phyloP scores from a whole-genome alignment of 1,139 yeast species.

The Kurtzmaniella quercitrusa region DNA sequence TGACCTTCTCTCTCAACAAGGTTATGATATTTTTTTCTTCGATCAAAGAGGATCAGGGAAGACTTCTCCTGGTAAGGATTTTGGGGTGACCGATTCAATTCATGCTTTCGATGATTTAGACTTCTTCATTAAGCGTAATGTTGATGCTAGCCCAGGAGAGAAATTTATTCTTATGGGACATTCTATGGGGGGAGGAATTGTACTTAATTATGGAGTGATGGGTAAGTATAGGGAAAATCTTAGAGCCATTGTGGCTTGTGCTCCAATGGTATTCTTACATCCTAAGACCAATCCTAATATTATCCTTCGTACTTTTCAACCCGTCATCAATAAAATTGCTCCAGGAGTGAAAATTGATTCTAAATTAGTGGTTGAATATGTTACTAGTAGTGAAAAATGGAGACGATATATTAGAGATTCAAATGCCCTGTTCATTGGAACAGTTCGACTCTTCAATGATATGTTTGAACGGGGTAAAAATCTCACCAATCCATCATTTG shows the following conservation, averaged over 20 bases:
- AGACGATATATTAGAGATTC: conserved; percentile 35
- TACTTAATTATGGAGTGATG: conserved; percentile 64
- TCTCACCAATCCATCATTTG: conserved; percentile 40
- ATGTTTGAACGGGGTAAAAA: conserved; percentile 61
- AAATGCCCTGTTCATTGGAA: conserved; percentile 40
- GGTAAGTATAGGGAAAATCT: conserved; percentile 57
- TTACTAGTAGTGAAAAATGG: conserved; percentile 55
- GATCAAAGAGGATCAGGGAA: conserved; percentile 90
- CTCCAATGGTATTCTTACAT: conserved; percentile 65
- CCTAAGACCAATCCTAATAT: conserved; percentile 55
- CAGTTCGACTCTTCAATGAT: conserved; percentile 48
- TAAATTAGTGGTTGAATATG: conserved; percentile 46
- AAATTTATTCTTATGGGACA: conserved; percentile 71
- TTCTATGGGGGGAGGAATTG: conserved; percentile 95
- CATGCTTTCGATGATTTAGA: conserved; percentile 68
- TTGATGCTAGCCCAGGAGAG: conserved; percentile 19
- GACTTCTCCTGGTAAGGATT: conserved; percentile 55
- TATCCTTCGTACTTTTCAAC: conserved; percentile 41
- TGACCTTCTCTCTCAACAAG: conserved; percentile 53
- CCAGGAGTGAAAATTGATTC: conserved; percentile 60
- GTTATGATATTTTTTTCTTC: conserved; percentile 72
- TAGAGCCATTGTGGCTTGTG: conserved; percentile 55
- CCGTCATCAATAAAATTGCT: conserved; percentile 40
- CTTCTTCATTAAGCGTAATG: conserved; percentile 44
- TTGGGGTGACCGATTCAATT: conserved; percentile 65